Conservation (phyloP, 139 green algal species). For the Microglena sp. region DNA sequence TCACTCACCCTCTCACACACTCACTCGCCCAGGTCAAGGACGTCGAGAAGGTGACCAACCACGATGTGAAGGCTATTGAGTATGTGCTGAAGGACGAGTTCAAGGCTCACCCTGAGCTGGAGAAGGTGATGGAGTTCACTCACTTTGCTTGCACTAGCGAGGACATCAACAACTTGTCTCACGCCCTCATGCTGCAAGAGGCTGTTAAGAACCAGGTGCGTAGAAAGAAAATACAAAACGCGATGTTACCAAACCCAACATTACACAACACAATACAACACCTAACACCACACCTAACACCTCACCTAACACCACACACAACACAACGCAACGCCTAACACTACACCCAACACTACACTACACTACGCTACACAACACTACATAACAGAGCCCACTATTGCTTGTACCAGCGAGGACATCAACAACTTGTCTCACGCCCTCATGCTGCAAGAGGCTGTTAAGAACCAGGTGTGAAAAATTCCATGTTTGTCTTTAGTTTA, state of each 20-base stretch:
- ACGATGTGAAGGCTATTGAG: constrained; percentile 99
- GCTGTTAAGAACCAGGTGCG: constrained; percentile 52
- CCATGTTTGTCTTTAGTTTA: too few relatives aligned
- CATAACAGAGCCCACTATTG: constrained; percentile 43
- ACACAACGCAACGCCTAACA: not conserved
- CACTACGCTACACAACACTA: not conserved
- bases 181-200: constrained; percentile 92
- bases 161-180: constrained; percentile 99
- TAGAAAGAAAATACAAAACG: not conserved
- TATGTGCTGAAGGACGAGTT: constrained; percentile 92
- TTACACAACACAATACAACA: not conserved
- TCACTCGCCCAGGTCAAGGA: too few relatives aligned
- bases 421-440: constrained; percentile 98
- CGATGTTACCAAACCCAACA: not conserved
- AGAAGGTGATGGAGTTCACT: constrained; percentile 84
- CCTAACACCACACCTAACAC: too few relatives aligned
- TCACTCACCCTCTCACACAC: not conserved
- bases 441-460: constrained; percentile 86
- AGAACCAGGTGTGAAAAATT: constrained; percentile 42
- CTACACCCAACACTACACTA: not conserved
- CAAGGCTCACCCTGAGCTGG: constrained; percentile 42
- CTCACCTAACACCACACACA: not conserved
- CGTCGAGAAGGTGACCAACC: constrained; percentile 95
- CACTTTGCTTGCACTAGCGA: constrained; percentile 97
- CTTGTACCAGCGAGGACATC: constrained; percentile 95